Percentiles rank a stretch among this genome's conserved stretches.
Conservation (phyloP, 768 basidiomycete species). For the Lactifluus piperatus region DNA sequence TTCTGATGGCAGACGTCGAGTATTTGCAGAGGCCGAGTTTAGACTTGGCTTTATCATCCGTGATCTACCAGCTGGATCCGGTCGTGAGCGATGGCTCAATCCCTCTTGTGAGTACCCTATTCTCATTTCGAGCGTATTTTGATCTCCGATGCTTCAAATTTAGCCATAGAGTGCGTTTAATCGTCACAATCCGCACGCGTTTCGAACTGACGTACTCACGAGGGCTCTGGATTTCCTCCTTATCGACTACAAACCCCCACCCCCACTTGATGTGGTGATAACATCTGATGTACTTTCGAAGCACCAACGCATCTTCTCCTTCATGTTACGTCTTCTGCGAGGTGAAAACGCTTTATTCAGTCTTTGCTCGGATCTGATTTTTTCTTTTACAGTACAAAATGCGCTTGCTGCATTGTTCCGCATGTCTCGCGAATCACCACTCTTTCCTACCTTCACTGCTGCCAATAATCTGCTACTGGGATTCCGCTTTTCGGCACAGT, state of each 20-base stretch:
- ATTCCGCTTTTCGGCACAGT: conserved; percentile 66
- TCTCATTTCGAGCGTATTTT: background rate
- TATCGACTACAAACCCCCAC: conserved; percentile 84
- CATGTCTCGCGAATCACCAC: conserved; percentile 41
- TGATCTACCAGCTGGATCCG: conserved; percentile 55
- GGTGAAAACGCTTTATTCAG: conserved; percentile 35
- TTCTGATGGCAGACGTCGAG: conserved; percentile 7
- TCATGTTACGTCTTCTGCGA: conserved; percentile 70
- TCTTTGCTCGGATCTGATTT: background rate
- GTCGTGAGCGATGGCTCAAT: conserved; percentile 71
- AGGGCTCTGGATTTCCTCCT: conserved; percentile 87
- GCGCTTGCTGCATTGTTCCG: conserved; percentile 59
- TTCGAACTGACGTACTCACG: conserved; percentile 11
- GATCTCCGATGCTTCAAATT: background rate
- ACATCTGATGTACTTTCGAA: conserved; percentile 67
- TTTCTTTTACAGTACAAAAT: conserved; percentile 45
- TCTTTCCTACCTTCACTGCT: conserved; percentile 51
- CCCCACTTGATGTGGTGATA: conserved; percentile 65
- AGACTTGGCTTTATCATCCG: conserved; percentile 80
- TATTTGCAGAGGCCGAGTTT: conserved; percentile 57
- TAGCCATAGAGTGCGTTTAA: conserved; percentile 30
- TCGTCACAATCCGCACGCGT: background rate
- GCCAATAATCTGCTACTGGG: conserved; percentile 49
- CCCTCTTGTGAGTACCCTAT: conserved; percentile 56
- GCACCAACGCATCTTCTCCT: conserved; percentile 77